Base-by-base conservation (phyloP, 2,329 filamentous ascomycete species). In the Microsporum ferrugineum region DNA sequence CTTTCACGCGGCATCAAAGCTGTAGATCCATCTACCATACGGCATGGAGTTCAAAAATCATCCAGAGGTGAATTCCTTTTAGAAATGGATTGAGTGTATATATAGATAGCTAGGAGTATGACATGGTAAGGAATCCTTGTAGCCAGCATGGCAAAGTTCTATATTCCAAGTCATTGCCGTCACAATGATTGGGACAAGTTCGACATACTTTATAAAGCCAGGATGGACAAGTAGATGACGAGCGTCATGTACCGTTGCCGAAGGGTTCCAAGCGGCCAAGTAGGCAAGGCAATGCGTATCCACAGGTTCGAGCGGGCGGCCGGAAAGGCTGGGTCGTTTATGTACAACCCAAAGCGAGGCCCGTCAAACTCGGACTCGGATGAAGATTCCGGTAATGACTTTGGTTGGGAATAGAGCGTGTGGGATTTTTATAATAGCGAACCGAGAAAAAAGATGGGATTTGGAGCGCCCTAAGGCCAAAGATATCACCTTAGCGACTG, bases 231-330 rank as follows among this genome's bases (percentile, higher is more conserved):
- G 36, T 34, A 7, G 55, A 29, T 53, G 10, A 10, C 17, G 17
- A 23, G 17, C 17, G 17, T 23, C 17, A 57, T 57, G 55, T 57
- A 57, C n/a, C 27, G 55, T 57, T 57, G 55, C 36, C 55, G 55
- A 57, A 57, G 55, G 55, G 7, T 57, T 8, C 29, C 27, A 34
- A 38, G 2, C 31, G 55, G 55, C 29, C 33, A 38, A 38, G 7
- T 57, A 38, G 55, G 33, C 17, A 38, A 33, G 55, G 27, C 36
- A 38, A 23, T 57, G 23, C 6, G 17, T 57, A 57, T 17, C 55
- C 33, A 23, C 29, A 23, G 17, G 17, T 23, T 23, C 17, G 17
- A 23, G 17, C 17, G 17, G 17, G 17, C 17, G 17, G 17, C 17
- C 17, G 17, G 17, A 23, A 23, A 23, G 17, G 17, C 17, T 23